Conservation (phyloP, 352 stramenopile species). For the Pythium folliculosum region DNA sequence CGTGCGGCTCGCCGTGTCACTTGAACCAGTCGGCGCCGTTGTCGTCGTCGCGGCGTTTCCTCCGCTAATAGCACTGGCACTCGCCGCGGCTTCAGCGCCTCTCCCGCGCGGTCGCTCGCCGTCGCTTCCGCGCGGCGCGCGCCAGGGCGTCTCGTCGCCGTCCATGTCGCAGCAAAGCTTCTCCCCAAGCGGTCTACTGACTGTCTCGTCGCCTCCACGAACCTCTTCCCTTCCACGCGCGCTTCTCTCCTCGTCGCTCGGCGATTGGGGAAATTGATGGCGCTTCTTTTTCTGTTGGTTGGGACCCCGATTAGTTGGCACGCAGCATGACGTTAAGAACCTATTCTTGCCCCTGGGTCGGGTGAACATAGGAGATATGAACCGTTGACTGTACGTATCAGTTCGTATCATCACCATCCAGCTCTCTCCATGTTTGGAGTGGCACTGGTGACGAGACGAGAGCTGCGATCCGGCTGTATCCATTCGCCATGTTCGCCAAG, state of each 20-base stretch:
- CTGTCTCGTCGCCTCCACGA: not conserved
- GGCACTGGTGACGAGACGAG: not conserved
- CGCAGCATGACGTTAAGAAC: not conserved
- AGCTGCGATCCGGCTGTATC: not conserved
- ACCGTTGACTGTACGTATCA: not conserved
- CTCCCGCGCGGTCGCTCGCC: not conserved
- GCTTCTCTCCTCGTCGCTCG: conserved; percentile 6
- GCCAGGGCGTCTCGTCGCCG: conserved; percentile 10
- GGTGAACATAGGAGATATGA: not conserved
- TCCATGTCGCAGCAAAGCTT: not conserved
- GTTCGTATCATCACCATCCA: not conserved
- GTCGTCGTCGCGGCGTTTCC: not conserved
- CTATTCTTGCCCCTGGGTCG: no score
- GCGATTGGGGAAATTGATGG: not conserved
- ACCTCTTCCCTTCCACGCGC: not conserved
- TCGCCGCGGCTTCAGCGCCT: not conserved
- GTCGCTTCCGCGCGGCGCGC: conserved; percentile 6
- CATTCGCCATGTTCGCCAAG: conserved; percentile 74
- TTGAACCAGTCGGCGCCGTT: not conserved
- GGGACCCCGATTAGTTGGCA: not conserved
- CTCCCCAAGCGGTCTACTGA: not conserved
- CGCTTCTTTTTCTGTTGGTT: conserved; percentile 22
- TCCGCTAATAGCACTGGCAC: not conserved
- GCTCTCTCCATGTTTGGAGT: not conserved
- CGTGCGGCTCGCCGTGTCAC: not conserved